Evolutionary conservation across 129 eudicot species (phyloP), one percentile per base, ranked within the genome.

Genomic region (Centaurea solstitialis): DNA sequence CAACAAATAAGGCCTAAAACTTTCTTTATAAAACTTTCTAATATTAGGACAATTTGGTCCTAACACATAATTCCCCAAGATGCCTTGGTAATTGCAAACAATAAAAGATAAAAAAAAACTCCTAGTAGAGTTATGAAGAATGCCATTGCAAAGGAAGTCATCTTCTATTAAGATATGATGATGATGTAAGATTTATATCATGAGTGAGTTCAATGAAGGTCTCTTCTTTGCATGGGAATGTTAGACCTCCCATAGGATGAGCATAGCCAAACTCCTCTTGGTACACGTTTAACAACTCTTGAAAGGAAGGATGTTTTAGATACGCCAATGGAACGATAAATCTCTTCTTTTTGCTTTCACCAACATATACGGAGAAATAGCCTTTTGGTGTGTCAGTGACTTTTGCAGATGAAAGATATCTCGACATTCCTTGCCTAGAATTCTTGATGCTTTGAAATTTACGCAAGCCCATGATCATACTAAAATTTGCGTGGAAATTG

Each of bases 201-300:
- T 4, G 20, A 20, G 65, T 50, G 1, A 81, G 38, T 64, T 81
- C 57, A 26, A 87, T n/a, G 76, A 87, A 83, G 21, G 66, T 10
- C 67, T 80, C 74, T 75, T 82, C 86, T 23, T 77, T 38, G 57
- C 75, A 72, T 37, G 53, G 75, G 75, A 72, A 37, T 38, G 59
- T 72, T 0, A 72, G 75, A 12, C 75, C 75, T 37, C 75, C 75
- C 75, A n/a, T 72, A 1, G 22, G 65, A 38, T 72, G 75, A 39
- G 12, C 15, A 72, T 37, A 57, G 65, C 65, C 65, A 57, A 17
- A 57, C 65, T 57, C 9, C 3, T 57, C 65, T 57, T 57, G 3
- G 9, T 6, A 17, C 22, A 57, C 0, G 65, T 57, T 57, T 9
- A 57, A 0, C 65, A 57, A 17, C 0, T 17, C 7, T 9, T 57